Evolutionary conservation across 139 green algal genomes (phyloP).

Genomic region (Chloropicon primus): DNA sequence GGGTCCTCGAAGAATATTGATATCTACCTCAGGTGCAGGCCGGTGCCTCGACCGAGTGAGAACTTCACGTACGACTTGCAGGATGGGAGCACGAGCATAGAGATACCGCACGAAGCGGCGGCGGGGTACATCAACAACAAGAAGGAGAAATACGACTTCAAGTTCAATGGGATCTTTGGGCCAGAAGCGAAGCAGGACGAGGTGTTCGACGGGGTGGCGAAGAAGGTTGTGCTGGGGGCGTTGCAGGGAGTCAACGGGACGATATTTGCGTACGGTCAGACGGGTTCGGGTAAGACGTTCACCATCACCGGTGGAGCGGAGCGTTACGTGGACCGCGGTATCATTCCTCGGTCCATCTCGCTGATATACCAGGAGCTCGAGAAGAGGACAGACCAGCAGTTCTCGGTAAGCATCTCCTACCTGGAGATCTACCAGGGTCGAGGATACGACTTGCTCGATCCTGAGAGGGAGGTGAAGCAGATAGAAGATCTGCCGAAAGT

Average conservation of each 20-base stretch:
- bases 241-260: constrained; percentile 73
- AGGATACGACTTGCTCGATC: not conserved
- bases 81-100: not conserved
- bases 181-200: constrained; percentile 66
- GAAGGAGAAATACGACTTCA: constrained; percentile 56
- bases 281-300: not conserved
- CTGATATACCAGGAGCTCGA: not conserved
- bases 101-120: not conserved
- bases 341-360: not conserved
- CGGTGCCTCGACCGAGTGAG: not conserved
- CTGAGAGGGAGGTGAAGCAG: not conserved
- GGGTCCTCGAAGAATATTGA: constrained; percentile 3
- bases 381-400: not conserved
- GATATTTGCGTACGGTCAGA: constrained; percentile 14
- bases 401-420: not conserved
- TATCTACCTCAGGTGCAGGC: constrained; percentile 9
- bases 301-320: not conserved
- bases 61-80: not conserved
- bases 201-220: constrained; percentile 67
- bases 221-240: constrained; percentile 28
- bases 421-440: not conserved
- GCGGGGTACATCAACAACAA: constrained; percentile 68
- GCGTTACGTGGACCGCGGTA: not conserved
- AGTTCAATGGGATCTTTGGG: constrained; percentile 62
- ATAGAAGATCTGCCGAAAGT: constrained; percentile 6